phyloP scores from a whole-genome alignment of 2,329 filamentous ascomycete genomes.

The Colletotrichum higginsianum region DNA sequence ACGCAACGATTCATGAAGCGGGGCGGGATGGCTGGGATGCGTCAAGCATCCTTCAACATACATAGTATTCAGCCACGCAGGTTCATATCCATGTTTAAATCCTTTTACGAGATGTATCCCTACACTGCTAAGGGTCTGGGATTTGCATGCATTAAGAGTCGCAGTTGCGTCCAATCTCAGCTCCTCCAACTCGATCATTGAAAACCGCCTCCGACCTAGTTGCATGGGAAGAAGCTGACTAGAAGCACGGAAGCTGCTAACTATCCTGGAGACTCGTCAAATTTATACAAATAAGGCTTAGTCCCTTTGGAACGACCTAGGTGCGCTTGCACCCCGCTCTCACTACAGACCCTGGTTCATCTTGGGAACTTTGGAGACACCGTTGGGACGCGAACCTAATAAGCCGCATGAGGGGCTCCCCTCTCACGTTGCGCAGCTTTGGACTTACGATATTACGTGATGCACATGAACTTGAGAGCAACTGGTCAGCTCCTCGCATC shows the following conservation, averaged over 20 bases:
- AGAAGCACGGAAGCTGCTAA: constrained; percentile 17
- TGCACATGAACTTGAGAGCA: background rate
- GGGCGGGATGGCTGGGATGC: too few relatives aligned
- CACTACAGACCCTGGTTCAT: background rate
- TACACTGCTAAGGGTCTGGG: background rate
- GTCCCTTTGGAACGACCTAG: constrained; percentile 36
- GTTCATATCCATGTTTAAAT: background rate
- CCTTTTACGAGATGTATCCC: background rate
- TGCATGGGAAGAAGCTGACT: constrained; percentile 3
- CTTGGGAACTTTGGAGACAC: background rate
- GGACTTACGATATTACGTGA: too few relatives aligned
- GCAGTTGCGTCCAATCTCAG: background rate
- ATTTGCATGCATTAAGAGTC: background rate
- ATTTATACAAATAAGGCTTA: constrained; percentile 57
- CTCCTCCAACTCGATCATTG: background rate
- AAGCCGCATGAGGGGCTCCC: background rate
- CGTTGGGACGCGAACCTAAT: background rate
- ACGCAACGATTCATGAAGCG: background rate
- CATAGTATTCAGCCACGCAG: background rate
- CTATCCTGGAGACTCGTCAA: constrained; percentile 51
- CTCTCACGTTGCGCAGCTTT: background rate
- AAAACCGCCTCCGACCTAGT: background rate
- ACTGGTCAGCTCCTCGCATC: background rate
- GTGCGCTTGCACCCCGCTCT: background rate
- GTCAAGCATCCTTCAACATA: background rate